These are phyloP conservation scores for Rheum nobile DNA, from an alignment of 148 eudicot genomes.

Conservation along the genomic window DNA sequence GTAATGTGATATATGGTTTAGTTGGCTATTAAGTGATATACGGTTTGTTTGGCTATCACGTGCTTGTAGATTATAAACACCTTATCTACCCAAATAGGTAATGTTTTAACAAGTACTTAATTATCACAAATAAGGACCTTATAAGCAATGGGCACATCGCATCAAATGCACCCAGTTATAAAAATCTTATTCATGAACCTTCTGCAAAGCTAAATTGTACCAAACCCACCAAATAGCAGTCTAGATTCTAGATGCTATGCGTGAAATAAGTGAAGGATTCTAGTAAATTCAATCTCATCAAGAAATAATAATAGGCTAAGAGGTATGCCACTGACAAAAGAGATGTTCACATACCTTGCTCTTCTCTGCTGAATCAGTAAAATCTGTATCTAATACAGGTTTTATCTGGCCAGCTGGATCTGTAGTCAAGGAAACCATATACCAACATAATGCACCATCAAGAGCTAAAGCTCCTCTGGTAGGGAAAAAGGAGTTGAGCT, in stretches of 20 bases:
- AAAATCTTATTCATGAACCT: not conserved
- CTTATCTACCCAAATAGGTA: not conserved
- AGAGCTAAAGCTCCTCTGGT: not conserved
- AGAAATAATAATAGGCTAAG: not conserved
- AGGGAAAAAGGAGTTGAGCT: not conserved
- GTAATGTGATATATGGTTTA: not conserved
- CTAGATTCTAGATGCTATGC: not conserved
- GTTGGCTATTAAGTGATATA: not conserved
- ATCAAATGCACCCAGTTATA: not conserved
- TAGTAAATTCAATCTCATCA: not conserved
- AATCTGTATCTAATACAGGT: not conserved
- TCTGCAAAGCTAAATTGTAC: not conserved
- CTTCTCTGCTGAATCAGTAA: not conserved
- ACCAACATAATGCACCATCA: not conserved
- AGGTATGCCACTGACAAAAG: not conserved
- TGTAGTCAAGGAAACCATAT: not conserved
- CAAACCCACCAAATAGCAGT: not conserved
- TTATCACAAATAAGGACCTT: not conserved
- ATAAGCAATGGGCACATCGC: not conserved
- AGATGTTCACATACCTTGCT: not conserved
- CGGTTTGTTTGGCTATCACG: not conserved
- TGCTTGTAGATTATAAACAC: not conserved
- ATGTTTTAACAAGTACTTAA: not conserved
- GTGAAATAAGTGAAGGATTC: not conserved
- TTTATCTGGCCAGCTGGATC: constrained; percentile 1